phyloP scores from a whole-genome alignment of 2,329 filamentous ascomycete genomes.

The Trichoderma simmonsii region DNA sequence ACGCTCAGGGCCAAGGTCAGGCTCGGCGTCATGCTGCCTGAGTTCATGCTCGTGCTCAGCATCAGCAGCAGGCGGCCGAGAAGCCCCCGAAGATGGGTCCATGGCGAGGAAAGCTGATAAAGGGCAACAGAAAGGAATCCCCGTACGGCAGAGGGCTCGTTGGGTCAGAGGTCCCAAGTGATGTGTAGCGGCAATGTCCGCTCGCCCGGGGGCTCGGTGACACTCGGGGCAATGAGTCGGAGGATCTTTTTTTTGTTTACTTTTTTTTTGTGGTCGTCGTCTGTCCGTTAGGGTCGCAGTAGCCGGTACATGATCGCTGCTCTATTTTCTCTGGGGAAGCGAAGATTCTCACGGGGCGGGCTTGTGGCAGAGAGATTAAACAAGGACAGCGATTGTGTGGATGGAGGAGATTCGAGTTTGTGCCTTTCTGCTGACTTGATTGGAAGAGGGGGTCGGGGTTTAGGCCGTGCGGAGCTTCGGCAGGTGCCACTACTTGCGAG shows the following conservation, averaged over 20 bases:
- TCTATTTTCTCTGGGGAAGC: neutral
- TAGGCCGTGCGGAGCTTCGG: neutral
- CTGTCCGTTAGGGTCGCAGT: neutral
- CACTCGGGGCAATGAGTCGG: constrained; percentile 17
- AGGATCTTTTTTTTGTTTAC: neutral
- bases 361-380: constrained; percentile 4
- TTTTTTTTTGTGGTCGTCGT: neutral
- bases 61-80: constrained; percentile 29
- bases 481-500: neutral
- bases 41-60: neutral
- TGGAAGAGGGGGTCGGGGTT: constrained; percentile 14
- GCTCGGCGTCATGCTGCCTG: neutral
- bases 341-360: neutral
- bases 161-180: neutral
- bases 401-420: neutral
- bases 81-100: constrained; percentile 33
- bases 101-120: constrained; percentile 21
- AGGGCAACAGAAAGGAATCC: neutral
- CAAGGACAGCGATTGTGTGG: neutral
- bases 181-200: constrained; percentile 6
- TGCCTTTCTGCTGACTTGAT: constrained; percentile 12
- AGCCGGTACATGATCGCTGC: constrained; percentile 1
- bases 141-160: neutral
- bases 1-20: neutral
- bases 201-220: constrained; percentile 15